These are phyloP conservation scores for Rhizoctonia solani DNA, from an alignment of 1,284 basidiomycete genomes.

Conservation along the genomic window DNA sequence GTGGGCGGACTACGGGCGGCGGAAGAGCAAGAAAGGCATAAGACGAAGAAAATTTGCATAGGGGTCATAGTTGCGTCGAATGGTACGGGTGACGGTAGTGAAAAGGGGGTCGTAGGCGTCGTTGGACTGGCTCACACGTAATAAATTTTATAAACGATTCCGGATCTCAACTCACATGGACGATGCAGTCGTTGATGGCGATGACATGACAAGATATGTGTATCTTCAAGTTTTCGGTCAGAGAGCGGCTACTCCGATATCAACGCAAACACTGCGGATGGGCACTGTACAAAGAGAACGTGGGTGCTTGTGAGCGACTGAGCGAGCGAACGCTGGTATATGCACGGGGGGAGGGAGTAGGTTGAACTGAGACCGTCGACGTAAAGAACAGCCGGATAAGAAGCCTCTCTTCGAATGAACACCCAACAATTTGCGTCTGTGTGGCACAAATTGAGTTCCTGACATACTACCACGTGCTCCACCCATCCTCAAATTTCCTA, in stretches of 20 bases:
- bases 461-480: conserved; percentile 16
- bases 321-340: neutral
- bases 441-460: conserved; percentile 25
- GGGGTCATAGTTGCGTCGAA: conserved; percentile 1
- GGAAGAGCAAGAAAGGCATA: conserved; percentile 28
- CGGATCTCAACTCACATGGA: conserved; percentile 16
- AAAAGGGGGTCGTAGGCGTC: conserved; percentile 34
- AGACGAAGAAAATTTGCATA: neutral
- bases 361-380: neutral
- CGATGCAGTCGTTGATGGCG: conserved; percentile 29
- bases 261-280: neutral
- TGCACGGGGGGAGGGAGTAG: neutral
- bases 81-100: conserved; percentile 19
- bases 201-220: conserved; percentile 24
- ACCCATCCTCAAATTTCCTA: neutral
- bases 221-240: conserved; percentile 4
- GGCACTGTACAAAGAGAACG: conserved; percentile 30
- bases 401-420: conserved; percentile 16
- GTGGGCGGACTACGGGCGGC: conserved; percentile 18
- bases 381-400: conserved; percentile 18
- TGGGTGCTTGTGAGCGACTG: conserved; percentile 26
- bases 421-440: conserved; percentile 16
- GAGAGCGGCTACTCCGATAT: neutral
- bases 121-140: neutral
- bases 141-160: neutral